Conservation (phyloP, 495 filamentous ascomycete genomes). For the Daldinia loculata region DNA sequence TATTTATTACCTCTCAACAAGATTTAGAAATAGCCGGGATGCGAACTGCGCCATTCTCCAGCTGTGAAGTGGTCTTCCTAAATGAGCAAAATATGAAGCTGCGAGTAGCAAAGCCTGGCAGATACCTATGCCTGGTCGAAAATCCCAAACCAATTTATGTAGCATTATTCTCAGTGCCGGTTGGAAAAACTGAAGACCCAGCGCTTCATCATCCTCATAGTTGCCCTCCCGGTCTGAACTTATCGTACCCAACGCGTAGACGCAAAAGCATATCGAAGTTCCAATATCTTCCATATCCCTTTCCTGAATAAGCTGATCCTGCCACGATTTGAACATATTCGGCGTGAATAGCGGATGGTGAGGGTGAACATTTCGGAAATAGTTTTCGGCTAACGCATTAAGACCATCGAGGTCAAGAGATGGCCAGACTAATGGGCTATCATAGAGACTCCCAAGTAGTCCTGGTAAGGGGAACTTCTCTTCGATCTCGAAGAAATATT, state of each 20-base stretch:
- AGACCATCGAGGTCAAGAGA: constrained; percentile 39
- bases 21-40: constrained; percentile 41
- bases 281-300: constrained; percentile 42
- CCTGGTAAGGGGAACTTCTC: constrained; percentile 43
- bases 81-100: constrained; percentile 49
- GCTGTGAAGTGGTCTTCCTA: constrained; percentile 51
- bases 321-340: constrained; percentile 43
- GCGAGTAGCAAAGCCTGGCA: constrained; percentile 50
- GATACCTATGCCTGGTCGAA: constrained; percentile 40
- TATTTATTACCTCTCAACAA: constrained; percentile 43
- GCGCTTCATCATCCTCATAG: constrained; percentile 38
- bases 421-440: constrained; percentile 40
- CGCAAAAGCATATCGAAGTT: constrained; percentile 49
- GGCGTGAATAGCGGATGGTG: constrained; percentile 48
- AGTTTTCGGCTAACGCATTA: constrained; percentile 41
- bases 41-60: constrained; percentile 49
- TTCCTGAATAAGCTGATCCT: constrained; percentile 39
- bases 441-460: constrained; percentile 39
- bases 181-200: constrained; percentile 49
- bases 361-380: constrained; percentile 48
- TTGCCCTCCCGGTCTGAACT: constrained; percentile 27
- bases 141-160: constrained; percentile 45
- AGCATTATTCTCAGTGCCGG: constrained; percentile 48
- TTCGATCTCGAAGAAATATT: constrained; percentile 47
- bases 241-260: constrained; percentile 48